A percentile compares a stretch with the other conserved stretches of the same genome.
These are phyloP conservation scores for Pulveroboletus sp. DNA, from an alignment of 768 basidiomycete genomes.

Conservation along the genomic window DNA sequence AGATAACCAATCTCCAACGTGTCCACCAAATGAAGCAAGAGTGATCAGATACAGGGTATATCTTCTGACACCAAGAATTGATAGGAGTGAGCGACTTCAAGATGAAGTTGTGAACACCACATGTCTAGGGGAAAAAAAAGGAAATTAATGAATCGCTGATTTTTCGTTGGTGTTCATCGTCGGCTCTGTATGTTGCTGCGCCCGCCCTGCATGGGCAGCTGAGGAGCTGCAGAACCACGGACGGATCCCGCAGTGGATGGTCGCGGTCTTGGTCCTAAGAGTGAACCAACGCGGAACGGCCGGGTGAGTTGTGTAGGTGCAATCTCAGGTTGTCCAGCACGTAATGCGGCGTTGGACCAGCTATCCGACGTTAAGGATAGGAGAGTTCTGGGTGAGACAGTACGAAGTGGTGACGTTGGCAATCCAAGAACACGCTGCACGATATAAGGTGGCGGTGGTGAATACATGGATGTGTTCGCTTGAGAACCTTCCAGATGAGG, in stretches of 20 bases:
- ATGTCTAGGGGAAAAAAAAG: conserved; percentile 19
- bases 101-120: not conserved
- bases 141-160: not conserved
- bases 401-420: conserved; percentile 20
- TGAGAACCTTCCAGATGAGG: conserved; percentile 26
- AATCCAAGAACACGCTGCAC: conserved; percentile 31
- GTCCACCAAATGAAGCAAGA: conserved; percentile 1
- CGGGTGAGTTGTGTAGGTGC: not conserved
- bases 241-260: conserved; percentile 18
- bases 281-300: conserved; percentile 16
- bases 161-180: conserved; percentile 6
- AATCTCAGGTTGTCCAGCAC: conserved; percentile 4
- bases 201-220: conserved; percentile 31
- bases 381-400: conserved; percentile 1
- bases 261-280: conserved; percentile 29
- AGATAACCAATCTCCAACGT: conserved; percentile 1
- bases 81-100: conserved; percentile 3
- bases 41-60: conserved; percentile 16
- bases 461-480: conserved; percentile 7
- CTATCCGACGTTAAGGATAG: not conserved
- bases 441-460: conserved; percentile 28
- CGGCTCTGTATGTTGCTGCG: conserved; percentile 16
- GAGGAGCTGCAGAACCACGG: conserved; percentile 18
- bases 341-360: not conserved
- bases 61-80: conserved; percentile 2